Conservation (phyloP, 2,329 filamentous ascomycete species). For the Fusarium humuli region DNA sequence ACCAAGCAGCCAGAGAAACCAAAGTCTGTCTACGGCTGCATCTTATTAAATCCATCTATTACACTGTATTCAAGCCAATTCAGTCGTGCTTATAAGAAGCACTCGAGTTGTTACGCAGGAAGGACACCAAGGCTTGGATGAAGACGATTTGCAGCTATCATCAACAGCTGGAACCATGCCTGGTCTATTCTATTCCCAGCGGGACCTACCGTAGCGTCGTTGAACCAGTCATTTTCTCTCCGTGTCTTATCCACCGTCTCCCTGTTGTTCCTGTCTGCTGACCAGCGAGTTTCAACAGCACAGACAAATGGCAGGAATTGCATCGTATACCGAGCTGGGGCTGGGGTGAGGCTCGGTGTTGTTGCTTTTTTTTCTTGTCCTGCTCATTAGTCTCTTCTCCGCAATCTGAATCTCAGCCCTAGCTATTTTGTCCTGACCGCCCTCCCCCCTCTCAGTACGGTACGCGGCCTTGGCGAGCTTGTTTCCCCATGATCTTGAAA, state of each 20-base stretch:
- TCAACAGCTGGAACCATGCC: neutral
- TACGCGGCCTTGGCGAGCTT: constrained; percentile 22
- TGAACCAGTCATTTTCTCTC: constrained; percentile 19
- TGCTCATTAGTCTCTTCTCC: constrained; percentile 25
- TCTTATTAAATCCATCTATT: neutral
- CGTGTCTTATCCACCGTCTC: constrained; percentile 25
- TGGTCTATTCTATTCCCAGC: constrained; percentile 7
- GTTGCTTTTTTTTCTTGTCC: constrained; percentile 4
- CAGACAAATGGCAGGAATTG: constrained; percentile 9
- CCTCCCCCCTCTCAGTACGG: neutral
- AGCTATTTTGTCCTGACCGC: constrained; percentile 26
- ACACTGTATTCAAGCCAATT: neutral
- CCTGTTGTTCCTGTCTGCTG: constrained; percentile 36
- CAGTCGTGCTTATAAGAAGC: too few relatives aligned
- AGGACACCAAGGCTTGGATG: neutral
- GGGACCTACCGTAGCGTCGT: constrained; percentile 30
- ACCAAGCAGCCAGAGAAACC: constrained; percentile 28
- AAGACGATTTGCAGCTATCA: neutral
- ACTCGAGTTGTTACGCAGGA: neutral
- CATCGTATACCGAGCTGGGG: constrained; percentile 12
- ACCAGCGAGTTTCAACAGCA: constrained; percentile 32
- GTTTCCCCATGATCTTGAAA: constrained; percentile 20
- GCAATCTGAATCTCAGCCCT: constrained; percentile 37
- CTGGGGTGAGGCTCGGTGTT: constrained; percentile 27
- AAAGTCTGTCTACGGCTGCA: neutral